A percentile compares a stretch with the other conserved stretches of the same genome.
Conservation (phyloP, 305 asterid genomes). For the Fraxinus xanthoxyloides region DNA sequence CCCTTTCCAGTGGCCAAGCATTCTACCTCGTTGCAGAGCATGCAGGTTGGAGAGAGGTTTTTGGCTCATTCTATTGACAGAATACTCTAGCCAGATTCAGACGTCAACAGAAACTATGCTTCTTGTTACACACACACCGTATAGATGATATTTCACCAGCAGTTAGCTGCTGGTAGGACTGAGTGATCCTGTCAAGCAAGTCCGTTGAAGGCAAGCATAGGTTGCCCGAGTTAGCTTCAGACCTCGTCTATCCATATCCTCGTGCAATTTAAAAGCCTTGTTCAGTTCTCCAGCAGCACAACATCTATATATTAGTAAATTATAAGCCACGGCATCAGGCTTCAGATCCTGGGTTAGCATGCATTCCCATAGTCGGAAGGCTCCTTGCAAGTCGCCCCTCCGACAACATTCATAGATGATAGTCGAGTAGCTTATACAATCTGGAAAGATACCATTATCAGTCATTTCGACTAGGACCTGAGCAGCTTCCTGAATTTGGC, state of each 20-base stretch:
- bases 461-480: constrained; percentile 55
- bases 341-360: constrained; percentile 56
- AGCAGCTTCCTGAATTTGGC: constrained; percentile 54
- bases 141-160: background rate
- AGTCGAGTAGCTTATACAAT: constrained; percentile 75
- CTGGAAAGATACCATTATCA: constrained; percentile 51
- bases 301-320: constrained; percentile 63
- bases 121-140: background rate
- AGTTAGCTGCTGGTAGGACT: constrained; percentile 1
- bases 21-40: background rate
- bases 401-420: constrained; percentile 57
- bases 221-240: constrained; percentile 55
- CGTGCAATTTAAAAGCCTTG: constrained; percentile 59
- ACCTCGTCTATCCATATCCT: constrained; percentile 63
- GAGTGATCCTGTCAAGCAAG: constrained; percentile 1
- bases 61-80: background rate
- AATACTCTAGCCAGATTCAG: background rate
- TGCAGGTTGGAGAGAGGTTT: background rate
- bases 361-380: constrained; percentile 62
- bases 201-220: constrained; percentile 34
- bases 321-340: constrained; percentile 76
- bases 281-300: constrained; percentile 56
- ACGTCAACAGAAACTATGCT: background rate
- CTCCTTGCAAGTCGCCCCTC: constrained; percentile 62
- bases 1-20: background rate